Conservation (phyloP, 164 flowering plant species). For the Piper betle region DNA sequence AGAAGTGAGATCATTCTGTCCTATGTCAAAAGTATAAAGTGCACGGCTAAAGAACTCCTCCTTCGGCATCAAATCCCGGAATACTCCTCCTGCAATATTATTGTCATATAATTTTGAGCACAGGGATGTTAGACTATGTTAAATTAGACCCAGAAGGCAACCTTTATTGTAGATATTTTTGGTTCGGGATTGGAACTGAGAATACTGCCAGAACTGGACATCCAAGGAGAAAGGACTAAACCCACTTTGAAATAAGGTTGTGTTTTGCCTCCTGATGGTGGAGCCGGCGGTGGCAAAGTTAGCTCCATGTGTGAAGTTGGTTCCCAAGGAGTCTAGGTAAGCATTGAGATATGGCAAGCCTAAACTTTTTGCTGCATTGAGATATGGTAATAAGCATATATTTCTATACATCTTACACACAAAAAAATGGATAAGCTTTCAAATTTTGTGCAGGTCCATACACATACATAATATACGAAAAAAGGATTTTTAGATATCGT, state of each 20-base stretch:
- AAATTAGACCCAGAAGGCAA: not conserved
- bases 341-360: slow-evolving; percentile 41
- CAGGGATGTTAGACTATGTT: not conserved
- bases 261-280: slow-evolving; percentile 37
- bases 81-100: slow-evolving; percentile 22
- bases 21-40: slow-evolving; percentile 46
- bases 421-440: no score
- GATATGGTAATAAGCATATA: no score
- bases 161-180: not conserved
- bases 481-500: no score
- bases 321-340: slow-evolving; percentile 40
- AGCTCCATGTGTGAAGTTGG: slow-evolving; percentile 56
- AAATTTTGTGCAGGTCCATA: no score
- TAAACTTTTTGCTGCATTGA: slow-evolving; percentile 8
- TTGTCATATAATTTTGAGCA: not conserved
- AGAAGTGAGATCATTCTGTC: slow-evolving; percentile 41
- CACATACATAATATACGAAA: no score
- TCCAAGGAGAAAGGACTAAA: slow-evolving; percentile 41
- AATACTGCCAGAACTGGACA: slow-evolving; percentile 30
- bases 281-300: slow-evolving; percentile 35
- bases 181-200: slow-evolving; percentile 27
- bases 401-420: no score
- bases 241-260: slow-evolving; percentile 29
- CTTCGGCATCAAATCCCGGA: slow-evolving; percentile 14
- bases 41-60: slow-evolving; percentile 28